Evolutionary conservation across 352 stramenopile species (phyloP).

Genomic region (Globisporangium uncinulatum): DNA sequence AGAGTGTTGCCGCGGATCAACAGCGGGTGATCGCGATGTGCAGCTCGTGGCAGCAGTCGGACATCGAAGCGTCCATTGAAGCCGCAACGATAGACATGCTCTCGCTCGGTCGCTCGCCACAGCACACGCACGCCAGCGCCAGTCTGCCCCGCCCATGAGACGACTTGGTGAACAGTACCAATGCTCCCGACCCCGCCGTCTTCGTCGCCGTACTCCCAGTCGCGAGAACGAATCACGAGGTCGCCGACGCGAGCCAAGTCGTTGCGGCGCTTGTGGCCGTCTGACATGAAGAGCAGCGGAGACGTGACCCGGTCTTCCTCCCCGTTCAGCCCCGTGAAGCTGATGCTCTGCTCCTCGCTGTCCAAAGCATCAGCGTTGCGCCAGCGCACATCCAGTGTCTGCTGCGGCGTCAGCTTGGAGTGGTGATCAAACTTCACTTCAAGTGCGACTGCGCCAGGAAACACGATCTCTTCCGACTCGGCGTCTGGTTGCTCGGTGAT

Average conservation of each 20-base stretch:
- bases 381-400: constrained; percentile 14
- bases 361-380: not conserved
- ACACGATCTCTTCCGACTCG: constrained; percentile 18
- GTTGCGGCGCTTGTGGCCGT: constrained; percentile 19
- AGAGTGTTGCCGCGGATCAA: constrained; percentile 39
- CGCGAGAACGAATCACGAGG: constrained; percentile 44
- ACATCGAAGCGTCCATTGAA: constrained; percentile 60
- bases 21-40: constrained; percentile 24
- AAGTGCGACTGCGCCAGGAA: constrained; percentile 48
- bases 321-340: constrained; percentile 30
- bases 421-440: constrained; percentile 67
- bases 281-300: constrained; percentile 35
- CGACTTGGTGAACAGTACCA: constrained; percentile 49
- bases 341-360: constrained; percentile 1
- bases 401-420: constrained; percentile 32
- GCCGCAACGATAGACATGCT: constrained; percentile 59
- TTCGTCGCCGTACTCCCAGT: constrained; percentile 75
- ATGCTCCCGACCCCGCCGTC: constrained; percentile 56
- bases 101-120: constrained; percentile 34
- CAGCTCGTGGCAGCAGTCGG: constrained; percentile 18
- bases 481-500: constrained; percentile 1
- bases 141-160: constrained; percentile 36
- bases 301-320: constrained; percentile 18
- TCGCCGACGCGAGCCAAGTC: constrained; percentile 35
- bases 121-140: constrained; percentile 52